Percentiles rank a stretch among this genome's conserved stretches.
phyloP scores from a whole-genome alignment of 129 eudicot genomes.

The Glebionis coronaria region DNA sequence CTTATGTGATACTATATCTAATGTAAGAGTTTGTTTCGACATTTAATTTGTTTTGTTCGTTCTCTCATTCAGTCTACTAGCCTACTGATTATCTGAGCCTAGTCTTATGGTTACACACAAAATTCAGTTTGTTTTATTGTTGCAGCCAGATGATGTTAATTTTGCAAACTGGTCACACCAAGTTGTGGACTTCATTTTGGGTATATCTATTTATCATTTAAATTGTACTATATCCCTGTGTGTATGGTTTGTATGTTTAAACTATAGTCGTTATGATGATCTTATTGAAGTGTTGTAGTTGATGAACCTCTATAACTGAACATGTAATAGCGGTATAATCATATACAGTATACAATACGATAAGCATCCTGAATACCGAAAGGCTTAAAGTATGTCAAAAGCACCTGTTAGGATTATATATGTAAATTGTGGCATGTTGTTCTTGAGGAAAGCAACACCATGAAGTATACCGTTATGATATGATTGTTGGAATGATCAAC shows the following conservation, averaged over 20 bases:
- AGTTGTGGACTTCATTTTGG: too few species aligned
- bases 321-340: too few species aligned
- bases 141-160: slow-evolving; percentile 55
- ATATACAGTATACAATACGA: too few species aligned
- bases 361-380: too few species aligned
- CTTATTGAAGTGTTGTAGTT: too few species aligned
- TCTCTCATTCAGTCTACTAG: background rate
- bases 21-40: slow-evolving; percentile 22
- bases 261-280: too few species aligned
- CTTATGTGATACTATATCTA: slow-evolving; percentile 55
- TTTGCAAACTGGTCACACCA: slow-evolving; percentile 56
- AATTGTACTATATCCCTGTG: too few species aligned
- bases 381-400: too few species aligned
- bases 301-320: too few species aligned
- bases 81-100: background rate
- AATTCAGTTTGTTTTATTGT: slow-evolving; percentile 14
- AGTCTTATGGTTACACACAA: background rate
- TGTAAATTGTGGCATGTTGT: background rate
- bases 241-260: background rate
- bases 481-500: slow-evolving; percentile 3
- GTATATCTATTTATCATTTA: too few species aligned
- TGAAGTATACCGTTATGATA: background rate
- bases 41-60: too few species aligned
- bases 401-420: background rate
- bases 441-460: background rate